Conservation (phyloP, 2,329 filamentous ascomycete genomes). For the Fusarium sp. region DNA sequence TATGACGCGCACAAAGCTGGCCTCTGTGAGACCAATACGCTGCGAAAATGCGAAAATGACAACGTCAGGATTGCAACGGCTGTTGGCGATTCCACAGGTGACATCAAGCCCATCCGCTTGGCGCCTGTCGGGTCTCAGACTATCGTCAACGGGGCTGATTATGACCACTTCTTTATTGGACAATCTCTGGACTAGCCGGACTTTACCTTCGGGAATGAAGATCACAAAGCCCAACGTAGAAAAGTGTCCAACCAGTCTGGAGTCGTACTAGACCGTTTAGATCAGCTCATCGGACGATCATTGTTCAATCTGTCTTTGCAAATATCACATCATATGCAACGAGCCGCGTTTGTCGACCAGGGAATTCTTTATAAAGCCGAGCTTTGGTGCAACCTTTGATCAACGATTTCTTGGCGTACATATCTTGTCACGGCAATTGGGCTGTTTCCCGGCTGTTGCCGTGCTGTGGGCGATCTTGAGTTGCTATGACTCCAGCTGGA, state of each 20-base stretch:
- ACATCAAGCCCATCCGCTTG: constrained; percentile 5
- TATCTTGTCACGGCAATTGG: not conserved
- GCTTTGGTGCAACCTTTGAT: not conserved
- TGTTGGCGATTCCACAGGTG: constrained; percentile 7
- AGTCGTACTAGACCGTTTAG: constrained; percentile 16
- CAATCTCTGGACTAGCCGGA: not conserved
- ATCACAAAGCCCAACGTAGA: constrained; percentile 7
- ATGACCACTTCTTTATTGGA: not conserved
- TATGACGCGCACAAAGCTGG: constrained; percentile 22
- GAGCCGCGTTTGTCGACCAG: not conserved
- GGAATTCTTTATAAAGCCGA: constrained; percentile 14
- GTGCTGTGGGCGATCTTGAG: not conserved
- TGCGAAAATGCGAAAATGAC: not conserved
- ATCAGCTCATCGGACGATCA: constrained; percentile 22
- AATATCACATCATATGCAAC: constrained; percentile 12
- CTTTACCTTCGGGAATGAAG: constrained; percentile 17
- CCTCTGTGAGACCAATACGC: constrained; percentile 1
- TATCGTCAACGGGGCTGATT: not conserved
- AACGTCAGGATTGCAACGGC: constrained; percentile 4
- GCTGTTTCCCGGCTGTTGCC: not conserved
- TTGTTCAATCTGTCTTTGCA: not conserved
- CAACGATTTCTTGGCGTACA: constrained; percentile 9
- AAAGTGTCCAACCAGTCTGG: not conserved
- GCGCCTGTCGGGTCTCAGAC: not conserved
- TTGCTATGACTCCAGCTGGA: not conserved